Evolutionary conservation across 129 eudicot species (phyloP).

Genomic region (Artemisia argyi): DNA sequence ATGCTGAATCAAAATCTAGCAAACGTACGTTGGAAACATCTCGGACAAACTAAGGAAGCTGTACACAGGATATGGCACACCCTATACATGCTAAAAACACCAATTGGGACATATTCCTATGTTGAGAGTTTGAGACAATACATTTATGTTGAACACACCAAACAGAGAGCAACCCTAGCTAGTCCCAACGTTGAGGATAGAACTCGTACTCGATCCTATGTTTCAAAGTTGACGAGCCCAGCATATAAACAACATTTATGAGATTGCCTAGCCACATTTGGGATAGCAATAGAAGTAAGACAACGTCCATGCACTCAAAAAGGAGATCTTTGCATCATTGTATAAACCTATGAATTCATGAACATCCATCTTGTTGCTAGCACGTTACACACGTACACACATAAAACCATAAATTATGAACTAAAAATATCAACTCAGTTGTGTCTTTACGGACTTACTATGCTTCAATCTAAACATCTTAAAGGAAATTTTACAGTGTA

Average conservation of each 20-base stretch:
- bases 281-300: not conserved
- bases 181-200: not conserved
- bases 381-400: too few relatives aligned
- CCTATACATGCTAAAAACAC: not conserved
- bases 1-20: not conserved
- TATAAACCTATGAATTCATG: too few relatives aligned
- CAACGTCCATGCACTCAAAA: too few relatives aligned
- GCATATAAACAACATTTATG: not conserved
- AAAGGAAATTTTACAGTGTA: not conserved
- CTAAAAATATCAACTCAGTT: not conserved
- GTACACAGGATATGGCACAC: constrained; percentile 1
- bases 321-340: too few relatives aligned
- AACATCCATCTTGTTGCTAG: too few relatives aligned
- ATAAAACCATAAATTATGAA: not conserved
- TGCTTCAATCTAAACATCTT: not conserved
- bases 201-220: not conserved
- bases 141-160: not conserved
- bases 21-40: not conserved
- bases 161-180: not conserved
- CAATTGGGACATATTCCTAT: not conserved
- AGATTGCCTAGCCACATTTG: not conserved
- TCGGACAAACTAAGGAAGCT: not conserved
- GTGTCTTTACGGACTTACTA: not conserved
- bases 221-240: not conserved
- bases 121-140: constrained; percentile 15